These are phyloP conservation scores for Phaeotremella fagi DNA, from an alignment of 768 basidiomycete genomes.

Conservation along the genomic window DNA sequence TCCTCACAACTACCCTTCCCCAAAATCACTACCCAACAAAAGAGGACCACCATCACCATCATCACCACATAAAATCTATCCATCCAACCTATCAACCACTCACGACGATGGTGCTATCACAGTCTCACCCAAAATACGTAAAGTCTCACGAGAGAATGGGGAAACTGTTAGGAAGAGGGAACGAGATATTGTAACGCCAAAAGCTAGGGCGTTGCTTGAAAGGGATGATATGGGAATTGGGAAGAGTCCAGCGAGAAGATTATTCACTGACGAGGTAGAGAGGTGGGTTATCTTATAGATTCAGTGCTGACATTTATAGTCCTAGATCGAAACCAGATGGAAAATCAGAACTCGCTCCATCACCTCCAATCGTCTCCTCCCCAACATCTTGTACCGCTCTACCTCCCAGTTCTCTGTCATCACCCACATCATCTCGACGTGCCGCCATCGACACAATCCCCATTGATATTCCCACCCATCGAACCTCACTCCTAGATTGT, in stretches of 20 bases:
- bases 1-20: conserved; percentile 11
- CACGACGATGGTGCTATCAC: too few relatives aligned
- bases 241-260: conserved; percentile 33
- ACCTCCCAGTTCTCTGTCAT: not conserved
- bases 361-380: conserved; percentile 2
- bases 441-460: not conserved
- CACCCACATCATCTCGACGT: not conserved
- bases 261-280: conserved; percentile 13
- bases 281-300: not conserved
- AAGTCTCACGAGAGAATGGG: conserved; percentile 5
- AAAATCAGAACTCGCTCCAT: conserved; percentile 3
- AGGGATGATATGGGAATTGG: conserved; percentile 33
- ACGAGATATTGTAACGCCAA: conserved; percentile 37
- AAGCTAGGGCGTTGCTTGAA: conserved; percentile 19
- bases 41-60: not conserved
- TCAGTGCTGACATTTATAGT: not conserved
- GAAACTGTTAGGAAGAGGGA: not conserved
- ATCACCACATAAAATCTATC: not conserved
- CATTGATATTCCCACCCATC: not conserved
- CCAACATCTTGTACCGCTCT: not conserved
- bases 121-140: conserved; percentile 9
- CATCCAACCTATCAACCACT: conserved; percentile 6
- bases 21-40: conserved; percentile 13
- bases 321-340: not conserved
- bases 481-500: conserved; percentile 9